Evolutionary conservation across 371 early-diverging fungal genomes (phyloP).

Genomic region (Mortierella sp.): DNA sequence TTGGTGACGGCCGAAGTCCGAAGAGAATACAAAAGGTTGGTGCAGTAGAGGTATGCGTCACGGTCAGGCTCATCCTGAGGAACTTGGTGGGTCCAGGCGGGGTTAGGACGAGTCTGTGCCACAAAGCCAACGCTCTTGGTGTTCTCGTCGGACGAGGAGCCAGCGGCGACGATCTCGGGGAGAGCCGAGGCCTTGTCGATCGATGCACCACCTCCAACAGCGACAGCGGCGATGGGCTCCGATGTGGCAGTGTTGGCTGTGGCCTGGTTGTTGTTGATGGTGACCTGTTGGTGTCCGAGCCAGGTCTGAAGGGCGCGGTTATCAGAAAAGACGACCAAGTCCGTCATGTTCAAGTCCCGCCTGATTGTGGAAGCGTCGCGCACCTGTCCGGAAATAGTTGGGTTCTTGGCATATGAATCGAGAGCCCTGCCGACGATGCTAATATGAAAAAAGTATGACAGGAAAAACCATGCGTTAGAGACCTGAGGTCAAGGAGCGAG

Average conservation of each 20-base stretch:
- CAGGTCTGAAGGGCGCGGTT: slow-evolving; percentile 54
- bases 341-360: slow-evolving; percentile 53
- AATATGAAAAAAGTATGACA: neutral
- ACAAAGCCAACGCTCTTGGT: slow-evolving; percentile 57
- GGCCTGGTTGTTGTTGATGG: slow-evolving; percentile 2
- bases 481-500: neutral
- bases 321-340: slow-evolving; percentile 53
- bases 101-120: slow-evolving; percentile 23
- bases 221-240: neutral
- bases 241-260: neutral
- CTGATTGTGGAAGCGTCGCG: slow-evolving; percentile 19
- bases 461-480: neutral
- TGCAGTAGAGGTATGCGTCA: slow-evolving; percentile 52
- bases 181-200: slow-evolving; percentile 11
- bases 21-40: slow-evolving; percentile 53
- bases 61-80: slow-evolving; percentile 48
- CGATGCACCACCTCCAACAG: slow-evolving; percentile 4
- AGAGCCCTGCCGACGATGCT: slow-evolving; percentile 53
- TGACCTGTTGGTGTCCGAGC: slow-evolving; percentile 50
- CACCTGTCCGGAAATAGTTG: slow-evolving; percentile 54
- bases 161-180: slow-evolving; percentile 8
- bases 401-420: slow-evolving; percentile 52
- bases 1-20: slow-evolving; percentile 30
- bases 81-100: slow-evolving; percentile 21
- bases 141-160: slow-evolving; percentile 5